A percentile compares a stretch with the other conserved stretches of the same genome.
Conservation (phyloP, 345 rosid species). For the Carallia brachiata region DNA sequence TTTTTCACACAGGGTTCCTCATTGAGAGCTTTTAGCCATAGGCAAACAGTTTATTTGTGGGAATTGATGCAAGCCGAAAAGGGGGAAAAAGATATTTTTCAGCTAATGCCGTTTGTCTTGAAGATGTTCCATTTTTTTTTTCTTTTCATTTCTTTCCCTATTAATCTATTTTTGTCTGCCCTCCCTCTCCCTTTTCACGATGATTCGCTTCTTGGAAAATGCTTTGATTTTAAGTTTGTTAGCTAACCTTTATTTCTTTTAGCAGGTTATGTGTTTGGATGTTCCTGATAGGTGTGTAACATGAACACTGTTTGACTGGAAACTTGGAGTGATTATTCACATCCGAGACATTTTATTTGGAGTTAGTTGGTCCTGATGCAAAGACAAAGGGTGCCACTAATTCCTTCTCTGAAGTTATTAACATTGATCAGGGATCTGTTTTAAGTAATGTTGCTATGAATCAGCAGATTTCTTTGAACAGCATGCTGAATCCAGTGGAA, state of each 20-base stretch:
- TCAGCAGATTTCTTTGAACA: constrained; percentile 41
- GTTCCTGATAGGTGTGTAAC: constrained; percentile 20
- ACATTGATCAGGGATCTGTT: constrained; percentile 51
- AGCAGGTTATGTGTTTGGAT: constrained; percentile 32
- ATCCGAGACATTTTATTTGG: constrained; percentile 25
- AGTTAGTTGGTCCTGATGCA: constrained; percentile 50
- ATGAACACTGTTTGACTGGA: constrained; percentile 3
- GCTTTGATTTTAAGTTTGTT: constrained; percentile 10
- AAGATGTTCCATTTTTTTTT: constrained; percentile 4
- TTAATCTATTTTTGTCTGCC: too few species aligned
- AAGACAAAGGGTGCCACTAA: constrained; percentile 48
- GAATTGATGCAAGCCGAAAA: constrained; percentile 20
- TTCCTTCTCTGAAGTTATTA: constrained; percentile 53
- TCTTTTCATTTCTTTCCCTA: neutral
- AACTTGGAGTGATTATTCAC: constrained; percentile 18
- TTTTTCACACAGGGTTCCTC: too few species aligned
- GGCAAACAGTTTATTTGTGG: constrained; percentile 5
- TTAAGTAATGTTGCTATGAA: constrained; percentile 30
- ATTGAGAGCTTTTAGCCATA: too few species aligned
- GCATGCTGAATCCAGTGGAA: constrained; percentile 47
- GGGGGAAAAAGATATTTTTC: constrained; percentile 23
- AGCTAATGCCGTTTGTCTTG: constrained; percentile 7
- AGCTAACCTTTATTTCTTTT: constrained; percentile 10
- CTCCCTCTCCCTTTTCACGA: too few species aligned
- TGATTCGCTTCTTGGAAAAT: neutral